Evolutionary conservation across 257 asterid species (phyloP).

Genomic region (Agastache rugosa): DNA sequence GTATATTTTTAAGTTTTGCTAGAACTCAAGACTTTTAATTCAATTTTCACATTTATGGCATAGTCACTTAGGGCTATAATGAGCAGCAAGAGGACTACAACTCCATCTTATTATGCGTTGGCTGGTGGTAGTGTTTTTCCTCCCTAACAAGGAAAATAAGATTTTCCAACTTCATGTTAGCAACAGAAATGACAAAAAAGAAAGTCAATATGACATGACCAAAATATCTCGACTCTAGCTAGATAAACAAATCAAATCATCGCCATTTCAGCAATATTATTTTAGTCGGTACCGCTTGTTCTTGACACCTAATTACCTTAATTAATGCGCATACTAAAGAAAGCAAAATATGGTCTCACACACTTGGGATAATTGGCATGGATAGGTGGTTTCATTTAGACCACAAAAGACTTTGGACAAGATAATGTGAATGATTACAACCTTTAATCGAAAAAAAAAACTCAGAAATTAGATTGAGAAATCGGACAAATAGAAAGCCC

Average conservation of each 20-base stretch:
- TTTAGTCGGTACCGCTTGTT: background rate
- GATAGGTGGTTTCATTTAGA: conserved; percentile 14
- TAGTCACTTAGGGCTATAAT: too few relatives aligned
- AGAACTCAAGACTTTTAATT: too few relatives aligned
- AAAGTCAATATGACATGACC: background rate
- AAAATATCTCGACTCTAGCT: background rate
- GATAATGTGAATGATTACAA: conserved; percentile 32
- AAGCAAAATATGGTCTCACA: background rate
- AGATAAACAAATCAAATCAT: background rate
- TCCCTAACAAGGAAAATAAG: background rate
- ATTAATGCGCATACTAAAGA: background rate
- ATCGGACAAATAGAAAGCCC: conserved; percentile 39
- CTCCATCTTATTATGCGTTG: background rate
- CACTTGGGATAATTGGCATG: conserved; percentile 9
- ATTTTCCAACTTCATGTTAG: background rate
- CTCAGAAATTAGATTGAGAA: conserved; percentile 14
- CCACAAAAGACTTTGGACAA: conserved; percentile 25
- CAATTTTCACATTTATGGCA: too few relatives aligned
- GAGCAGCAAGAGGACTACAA: background rate
- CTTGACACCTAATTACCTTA: background rate
- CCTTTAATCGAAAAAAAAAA: conserved; percentile 9
- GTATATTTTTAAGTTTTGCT: too few relatives aligned
- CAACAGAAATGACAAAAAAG: background rate
- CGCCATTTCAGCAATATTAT: background rate
- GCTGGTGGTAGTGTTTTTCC: background rate